Conservation (phyloP, 768 basidiomycete genomes). For the Leucosporidium yakuticum region DNA sequence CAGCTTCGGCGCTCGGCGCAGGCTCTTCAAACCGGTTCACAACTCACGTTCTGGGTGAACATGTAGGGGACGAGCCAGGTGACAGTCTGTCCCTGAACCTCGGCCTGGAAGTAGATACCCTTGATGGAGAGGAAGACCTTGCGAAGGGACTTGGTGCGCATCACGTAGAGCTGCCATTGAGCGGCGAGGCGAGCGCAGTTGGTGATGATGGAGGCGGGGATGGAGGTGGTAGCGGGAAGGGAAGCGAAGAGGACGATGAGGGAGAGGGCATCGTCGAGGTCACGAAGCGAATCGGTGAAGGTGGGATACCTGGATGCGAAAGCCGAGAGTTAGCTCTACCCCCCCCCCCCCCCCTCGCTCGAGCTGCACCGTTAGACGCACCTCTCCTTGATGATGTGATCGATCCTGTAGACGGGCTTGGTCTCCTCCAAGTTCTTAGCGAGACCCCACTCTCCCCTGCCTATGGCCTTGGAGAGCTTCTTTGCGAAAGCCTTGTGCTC, state of each 20-base stretch:
- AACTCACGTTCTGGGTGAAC: conserved; percentile 82
- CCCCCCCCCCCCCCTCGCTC: background rate
- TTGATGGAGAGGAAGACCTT: conserved; percentile 96
- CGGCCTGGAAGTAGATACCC: conserved; percentile 95
- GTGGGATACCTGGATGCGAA: conserved; percentile 71
- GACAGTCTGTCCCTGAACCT: conserved; percentile 83
- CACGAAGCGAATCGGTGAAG: conserved; percentile 88
- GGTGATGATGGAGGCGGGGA: conserved; percentile 75
- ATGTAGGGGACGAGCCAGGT: conserved; percentile 97
- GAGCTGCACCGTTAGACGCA: conserved; percentile 42
- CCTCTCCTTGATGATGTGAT: conserved; percentile 98
- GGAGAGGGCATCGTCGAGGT: conserved; percentile 94
- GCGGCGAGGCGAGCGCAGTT: conserved; percentile 84
- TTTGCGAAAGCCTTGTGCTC: conserved; percentile 99
- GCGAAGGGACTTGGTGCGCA: conserved; percentile 74
- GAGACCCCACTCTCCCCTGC: conserved; percentile 87
- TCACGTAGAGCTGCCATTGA: conserved; percentile 95
- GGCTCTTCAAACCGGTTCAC: background rate
- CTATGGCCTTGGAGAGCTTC: conserved; percentile 86
- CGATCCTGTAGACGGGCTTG: conserved; percentile 80
- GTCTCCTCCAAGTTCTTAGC: conserved; percentile 84
- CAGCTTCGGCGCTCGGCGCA: background rate
- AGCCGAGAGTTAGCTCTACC: background rate
- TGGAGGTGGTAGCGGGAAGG: conserved; percentile 70
- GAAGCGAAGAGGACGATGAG: conserved; percentile 89